A percentile compares a stretch with the other conserved stretches of the same genome.
These are phyloP conservation scores for Xylaria acuta DNA, from an alignment of 495 filamentous ascomycete species.

Conservation along the genomic window DNA sequence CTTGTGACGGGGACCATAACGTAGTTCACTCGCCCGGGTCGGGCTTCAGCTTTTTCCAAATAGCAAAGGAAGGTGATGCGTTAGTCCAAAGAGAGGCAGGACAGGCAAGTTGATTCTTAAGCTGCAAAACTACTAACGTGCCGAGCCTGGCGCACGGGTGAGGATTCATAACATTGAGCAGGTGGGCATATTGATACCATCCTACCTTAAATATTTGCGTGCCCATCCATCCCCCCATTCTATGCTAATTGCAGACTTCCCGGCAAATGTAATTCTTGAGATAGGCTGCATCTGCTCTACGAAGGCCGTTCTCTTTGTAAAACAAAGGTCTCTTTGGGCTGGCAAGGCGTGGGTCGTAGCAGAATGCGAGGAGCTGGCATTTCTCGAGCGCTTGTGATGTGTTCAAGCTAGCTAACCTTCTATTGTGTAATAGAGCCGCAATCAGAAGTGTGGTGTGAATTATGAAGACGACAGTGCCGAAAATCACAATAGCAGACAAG, in stretches of 20 bases:
- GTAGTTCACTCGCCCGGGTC: too few relatives aligned
- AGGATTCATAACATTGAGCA: too few relatives aligned
- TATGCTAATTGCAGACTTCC: constrained; percentile 1
- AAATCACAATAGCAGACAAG: background rate
- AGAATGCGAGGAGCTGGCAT: constrained; percentile 6
- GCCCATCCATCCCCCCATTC: background rate
- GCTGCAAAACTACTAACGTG: too few relatives aligned
- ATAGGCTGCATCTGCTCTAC: background rate
- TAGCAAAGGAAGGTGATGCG: too few relatives aligned
- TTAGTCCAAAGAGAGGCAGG: too few relatives aligned
- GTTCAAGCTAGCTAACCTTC: background rate
- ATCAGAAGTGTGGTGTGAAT: background rate
- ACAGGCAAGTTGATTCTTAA: too few relatives aligned
- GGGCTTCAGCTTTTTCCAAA: too few relatives aligned
- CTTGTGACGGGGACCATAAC: too few relatives aligned
- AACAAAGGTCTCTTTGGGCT: background rate
- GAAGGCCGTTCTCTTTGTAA: background rate
- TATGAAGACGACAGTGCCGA: background rate
- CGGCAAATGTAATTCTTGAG: background rate
- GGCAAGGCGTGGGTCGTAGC: constrained; percentile 10
- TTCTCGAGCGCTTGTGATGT: background rate
- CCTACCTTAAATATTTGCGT: too few relatives aligned
- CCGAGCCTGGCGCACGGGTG: too few relatives aligned
- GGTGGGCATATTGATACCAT: too few relatives aligned
- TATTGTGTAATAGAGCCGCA: background rate